Percentiles rank a stretch among this genome's conserved stretches.
These are phyloP conservation scores for Xerocomus cyaneibrunnescens DNA, from an alignment of 1,284 basidiomycete genomes.

Conservation along the genomic window DNA sequence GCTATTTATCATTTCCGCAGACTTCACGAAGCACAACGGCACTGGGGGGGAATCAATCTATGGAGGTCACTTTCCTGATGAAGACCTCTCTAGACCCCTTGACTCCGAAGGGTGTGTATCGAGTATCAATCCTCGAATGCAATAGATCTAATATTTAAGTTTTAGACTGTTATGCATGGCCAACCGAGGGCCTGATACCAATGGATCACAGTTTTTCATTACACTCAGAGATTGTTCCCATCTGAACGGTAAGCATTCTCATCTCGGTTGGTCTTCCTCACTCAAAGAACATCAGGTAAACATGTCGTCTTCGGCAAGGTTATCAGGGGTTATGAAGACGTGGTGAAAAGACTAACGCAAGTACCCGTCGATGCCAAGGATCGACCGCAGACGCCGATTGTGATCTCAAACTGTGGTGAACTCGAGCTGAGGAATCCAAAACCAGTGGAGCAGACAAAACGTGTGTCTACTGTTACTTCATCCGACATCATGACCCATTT, in stretches of 20 bases:
- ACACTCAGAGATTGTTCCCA: slow-evolving; percentile 73
- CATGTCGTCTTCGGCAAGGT: slow-evolving; percentile 78
- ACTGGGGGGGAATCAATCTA: slow-evolving; percentile 86
- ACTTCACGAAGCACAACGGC: slow-evolving; percentile 77
- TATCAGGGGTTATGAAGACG: slow-evolving; percentile 60
- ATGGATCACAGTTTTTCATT: slow-evolving; percentile 83
- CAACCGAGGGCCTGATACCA: slow-evolving; percentile 78
- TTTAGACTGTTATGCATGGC: slow-evolving; percentile 78
- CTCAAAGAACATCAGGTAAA: slow-evolving; percentile 49
- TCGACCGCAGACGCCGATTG: slow-evolving; percentile 67
- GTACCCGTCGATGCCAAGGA: slow-evolving; percentile 67
- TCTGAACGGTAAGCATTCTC: slow-evolving; percentile 50
- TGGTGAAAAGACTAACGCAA: slow-evolving; percentile 53
- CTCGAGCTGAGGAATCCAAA: slow-evolving; percentile 63
- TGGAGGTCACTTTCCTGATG: slow-evolving; percentile 71
- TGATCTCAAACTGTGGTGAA: slow-evolving; percentile 83
- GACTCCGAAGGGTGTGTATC: slow-evolving; percentile 57
- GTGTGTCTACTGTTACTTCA: slow-evolving; percentile 12
- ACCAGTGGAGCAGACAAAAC: slow-evolving; percentile 9
- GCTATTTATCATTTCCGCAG: slow-evolving; percentile 35
- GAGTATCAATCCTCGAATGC: background rate
- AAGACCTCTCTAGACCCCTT: slow-evolving; percentile 66
- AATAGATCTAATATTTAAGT: background rate
- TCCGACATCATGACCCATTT: background rate
- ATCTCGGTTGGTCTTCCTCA: background rate